Evolutionary conservation across 2,329 filamentous ascomycete species (phyloP).

Genomic region (Aspergillaceae sp.): DNA sequence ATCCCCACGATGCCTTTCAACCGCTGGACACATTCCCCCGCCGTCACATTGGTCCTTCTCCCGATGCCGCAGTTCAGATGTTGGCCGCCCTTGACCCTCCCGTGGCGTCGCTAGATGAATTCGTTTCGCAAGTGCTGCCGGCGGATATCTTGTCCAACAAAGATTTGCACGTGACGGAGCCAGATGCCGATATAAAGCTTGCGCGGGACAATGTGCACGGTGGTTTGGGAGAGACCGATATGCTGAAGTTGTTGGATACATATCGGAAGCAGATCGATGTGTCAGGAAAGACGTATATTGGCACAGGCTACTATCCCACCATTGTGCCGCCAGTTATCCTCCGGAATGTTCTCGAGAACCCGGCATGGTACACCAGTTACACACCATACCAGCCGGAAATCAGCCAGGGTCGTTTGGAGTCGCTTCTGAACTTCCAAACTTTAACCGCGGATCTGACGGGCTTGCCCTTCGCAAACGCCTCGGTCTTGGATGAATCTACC

Average conservation of each 20-base stretch:
- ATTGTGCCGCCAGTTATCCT: slow-evolving; percentile 82
- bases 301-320: slow-evolving; percentile 81
- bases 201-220: slow-evolving; percentile 30
- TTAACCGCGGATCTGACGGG: slow-evolving; percentile 81
- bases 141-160: slow-evolving; percentile 64
- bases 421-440: slow-evolving; percentile 90
- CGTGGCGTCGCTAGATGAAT: slow-evolving; percentile 64
- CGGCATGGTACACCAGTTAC: slow-evolving; percentile 96
- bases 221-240: slow-evolving; percentile 40
- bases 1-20: slow-evolving; percentile 34
- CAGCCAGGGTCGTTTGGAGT: slow-evolving; percentile 87
- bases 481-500: slow-evolving; percentile 81
- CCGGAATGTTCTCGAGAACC: slow-evolving; percentile 84
- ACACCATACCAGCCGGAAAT: slow-evolving; percentile 97
- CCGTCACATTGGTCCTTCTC: slow-evolving; percentile 78
- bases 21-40: slow-evolving; percentile 58
- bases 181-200: slow-evolving; percentile 36
- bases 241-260: slow-evolving; percentile 32
- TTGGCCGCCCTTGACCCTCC: slow-evolving; percentile 69
- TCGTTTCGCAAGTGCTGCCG: slow-evolving; percentile 77
- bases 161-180: slow-evolving; percentile 50
- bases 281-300: slow-evolving; percentile 61
- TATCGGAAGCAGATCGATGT: slow-evolving; percentile 51
- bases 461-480: slow-evolving; percentile 81
- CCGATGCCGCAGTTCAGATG: slow-evolving; percentile 65